Percentiles rank a stretch among this genome's conserved stretches.
phyloP scores from a whole-genome alignment of 306 rosid genomes.

The Alnus glutinosa region DNA sequence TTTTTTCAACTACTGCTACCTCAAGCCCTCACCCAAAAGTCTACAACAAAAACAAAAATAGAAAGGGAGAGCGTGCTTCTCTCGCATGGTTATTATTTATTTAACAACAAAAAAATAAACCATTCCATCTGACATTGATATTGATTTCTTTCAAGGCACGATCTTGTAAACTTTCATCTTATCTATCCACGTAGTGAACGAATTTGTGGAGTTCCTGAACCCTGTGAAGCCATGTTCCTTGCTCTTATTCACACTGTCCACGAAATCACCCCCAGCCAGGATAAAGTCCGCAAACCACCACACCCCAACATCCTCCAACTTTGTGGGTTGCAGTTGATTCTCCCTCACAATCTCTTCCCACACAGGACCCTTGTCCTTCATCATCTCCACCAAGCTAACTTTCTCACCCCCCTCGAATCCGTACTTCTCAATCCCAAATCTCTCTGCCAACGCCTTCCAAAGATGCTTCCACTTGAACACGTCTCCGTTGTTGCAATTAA shows the following conservation, averaged over 20 bases:
- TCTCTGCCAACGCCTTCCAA: slow-evolving; percentile 69
- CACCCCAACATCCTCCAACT: slow-evolving; percentile 47
- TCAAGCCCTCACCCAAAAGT: no score
- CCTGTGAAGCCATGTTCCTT: slow-evolving; percentile 70
- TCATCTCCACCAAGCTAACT: slow-evolving; percentile 39
- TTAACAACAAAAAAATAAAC: neutral
- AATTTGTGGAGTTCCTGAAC: slow-evolving; percentile 60
- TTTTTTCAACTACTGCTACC: no score
- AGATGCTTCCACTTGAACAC: slow-evolving; percentile 64
- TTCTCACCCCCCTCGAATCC: slow-evolving; percentile 50
- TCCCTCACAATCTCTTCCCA: slow-evolving; percentile 66
- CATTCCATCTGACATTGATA: neutral
- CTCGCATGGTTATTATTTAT: no score
- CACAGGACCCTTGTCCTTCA: slow-evolving; percentile 51
- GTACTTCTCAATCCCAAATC: slow-evolving; percentile 60
- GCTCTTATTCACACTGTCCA: slow-evolving; percentile 61
- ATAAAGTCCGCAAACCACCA: slow-evolving; percentile 56
- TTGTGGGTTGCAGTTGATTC: slow-evolving; percentile 42
- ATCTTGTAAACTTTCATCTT: slow-evolving; percentile 51
- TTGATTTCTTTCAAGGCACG: slow-evolving; percentile 44
- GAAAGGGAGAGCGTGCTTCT: no score
- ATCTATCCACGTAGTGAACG: slow-evolving; percentile 55
- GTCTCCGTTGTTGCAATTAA: slow-evolving; percentile 59
- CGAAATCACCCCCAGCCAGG: neutral
- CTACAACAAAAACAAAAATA: no score